Base-by-base conservation (phyloP, 2,329 filamentous ascomycete genomes). In the Coleophoma cylindrospora region DNA sequence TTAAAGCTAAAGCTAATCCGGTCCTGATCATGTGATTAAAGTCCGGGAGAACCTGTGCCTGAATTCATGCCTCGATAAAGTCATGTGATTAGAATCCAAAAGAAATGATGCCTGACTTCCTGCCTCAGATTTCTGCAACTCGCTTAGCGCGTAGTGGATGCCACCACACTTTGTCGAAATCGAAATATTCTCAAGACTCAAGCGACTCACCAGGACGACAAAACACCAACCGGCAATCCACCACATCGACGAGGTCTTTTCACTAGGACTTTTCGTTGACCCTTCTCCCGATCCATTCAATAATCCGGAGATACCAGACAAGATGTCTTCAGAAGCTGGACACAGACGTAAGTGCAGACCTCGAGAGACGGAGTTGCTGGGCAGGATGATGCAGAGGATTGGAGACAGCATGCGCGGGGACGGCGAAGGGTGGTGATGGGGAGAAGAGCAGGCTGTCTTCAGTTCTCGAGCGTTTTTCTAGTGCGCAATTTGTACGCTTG, bases 291-390 rank as follows among this genome's bases (percentile, higher is more conserved):
- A 65, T 64, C 68, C 63, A 63, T 65, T 63, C 64, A 69, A 65
- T 69, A 68, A 70, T 50, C 69, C 70, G 73, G 72, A 71, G 66
- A 73, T 60, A 66, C 66, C 71, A 75, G 75, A 76, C 85, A 91
- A 82, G 74, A 94, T 94, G 88, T 83, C 86, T 87, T 86, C 87
- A 71, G 87, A 89, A 83, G 80, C 86, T 72, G 87, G 87, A 77
- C 87, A 91, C 84, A 84, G 88, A 87, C 80, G 88, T 92, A 77
- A 88, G 88, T 88, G 62, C 17, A 58, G 54, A 57, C 34, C 43
- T 43, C 45, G 19, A 13, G 33, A 17, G n/a, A 48, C 15, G 21
- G 27, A 27, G 9, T 27, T 27, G 27, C 36, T 33, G 11, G 14
- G 27, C 13, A 36, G 21, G 19, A 15, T 6, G 15, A 10, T 34